phyloP scores from a whole-genome alignment of 2,329 filamentous ascomycete species.

The Fusarium sp. region DNA sequence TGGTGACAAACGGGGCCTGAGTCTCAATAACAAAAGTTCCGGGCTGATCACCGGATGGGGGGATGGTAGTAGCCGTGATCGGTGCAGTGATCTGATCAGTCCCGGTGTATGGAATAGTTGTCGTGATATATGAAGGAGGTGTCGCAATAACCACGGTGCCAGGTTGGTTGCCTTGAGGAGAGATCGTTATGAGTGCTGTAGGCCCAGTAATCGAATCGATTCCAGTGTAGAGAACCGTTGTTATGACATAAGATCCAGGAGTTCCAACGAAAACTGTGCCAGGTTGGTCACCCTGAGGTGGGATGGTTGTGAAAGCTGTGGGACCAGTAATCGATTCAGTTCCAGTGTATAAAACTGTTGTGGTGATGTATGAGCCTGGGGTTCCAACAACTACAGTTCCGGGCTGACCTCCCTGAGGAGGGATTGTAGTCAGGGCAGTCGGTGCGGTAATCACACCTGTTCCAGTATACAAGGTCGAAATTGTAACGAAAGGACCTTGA shows the following conservation, averaged over 20 bases:
- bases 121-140: constrained; percentile 27
- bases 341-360: constrained; percentile 25
- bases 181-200: constrained; percentile 15
- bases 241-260: constrained; percentile 21
- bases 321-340: constrained; percentile 11
- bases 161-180: constrained; percentile 13
- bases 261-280: constrained; percentile 21
- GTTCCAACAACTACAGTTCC: constrained; percentile 21
- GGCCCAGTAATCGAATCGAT: constrained; percentile 11
- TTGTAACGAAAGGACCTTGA: constrained; percentile 12
- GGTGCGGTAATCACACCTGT: constrained; percentile 16
- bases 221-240: constrained; percentile 10
- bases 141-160: constrained; percentile 30
- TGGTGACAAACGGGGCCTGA: constrained; percentile 22
- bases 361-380: constrained; percentile 10
- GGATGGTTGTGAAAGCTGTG: constrained; percentile 17
- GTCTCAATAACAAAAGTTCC: constrained; percentile 33
- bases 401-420: constrained; percentile 20
- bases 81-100: constrained; percentile 23
- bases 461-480: constrained; percentile 18
- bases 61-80: constrained; percentile 17
- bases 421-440: constrained; percentile 19
- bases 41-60: constrained; percentile 10
- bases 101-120: constrained; percentile 23
- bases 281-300: constrained; percentile 16